Evolutionary conservation across 345 rosid genomes (phyloP).

Genomic region (Eucalyptus dawsonii): DNA sequence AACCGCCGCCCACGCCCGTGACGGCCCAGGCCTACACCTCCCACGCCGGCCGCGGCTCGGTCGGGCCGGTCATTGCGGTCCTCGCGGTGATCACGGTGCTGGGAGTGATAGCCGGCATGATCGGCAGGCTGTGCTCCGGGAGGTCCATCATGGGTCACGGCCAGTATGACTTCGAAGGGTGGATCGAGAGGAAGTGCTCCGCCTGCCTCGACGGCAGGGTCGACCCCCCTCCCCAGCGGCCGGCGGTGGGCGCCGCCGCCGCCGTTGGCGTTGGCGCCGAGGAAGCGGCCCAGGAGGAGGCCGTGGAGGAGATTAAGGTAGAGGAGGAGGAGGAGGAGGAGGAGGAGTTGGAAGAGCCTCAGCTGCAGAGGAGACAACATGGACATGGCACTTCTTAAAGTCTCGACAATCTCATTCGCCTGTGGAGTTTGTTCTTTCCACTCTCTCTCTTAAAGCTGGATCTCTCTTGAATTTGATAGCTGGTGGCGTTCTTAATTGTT

Average conservation of each 20-base stretch:
- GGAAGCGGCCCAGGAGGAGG: neutral
- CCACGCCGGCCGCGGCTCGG: conserved; percentile 31
- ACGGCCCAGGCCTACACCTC: conserved; percentile 21
- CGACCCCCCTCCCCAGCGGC: conserved; percentile 17
- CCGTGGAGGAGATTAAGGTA: conserved; percentile 5
- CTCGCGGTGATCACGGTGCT: conserved; percentile 43
- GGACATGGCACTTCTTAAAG: neutral
- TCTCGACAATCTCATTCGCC: neutral
- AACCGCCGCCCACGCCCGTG: conserved; percentile 17
- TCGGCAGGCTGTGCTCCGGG: conserved; percentile 58
- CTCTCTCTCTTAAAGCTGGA: neutral
- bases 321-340: conserved; percentile 3
- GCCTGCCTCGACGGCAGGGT: conserved; percentile 45
- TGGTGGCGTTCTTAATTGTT: neutral
- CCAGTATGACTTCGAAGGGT: conserved; percentile 49
- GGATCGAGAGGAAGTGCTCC: conserved; percentile 62
- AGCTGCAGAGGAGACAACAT: neutral
- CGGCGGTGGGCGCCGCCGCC: neutral
- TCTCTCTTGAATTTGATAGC: neutral
- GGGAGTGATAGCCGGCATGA: conserved; percentile 51
- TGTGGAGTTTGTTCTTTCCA: neutral
- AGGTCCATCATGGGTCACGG: conserved; percentile 36
- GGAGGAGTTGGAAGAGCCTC: neutral
- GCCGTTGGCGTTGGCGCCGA: conserved; percentile 1
- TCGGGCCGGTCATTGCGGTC: conserved; percentile 57